Percentiles rank a stretch among this genome's conserved stretches.
phyloP scores from a whole-genome alignment of 2,329 filamentous ascomycete species.

The Penicillium expansum region DNA sequence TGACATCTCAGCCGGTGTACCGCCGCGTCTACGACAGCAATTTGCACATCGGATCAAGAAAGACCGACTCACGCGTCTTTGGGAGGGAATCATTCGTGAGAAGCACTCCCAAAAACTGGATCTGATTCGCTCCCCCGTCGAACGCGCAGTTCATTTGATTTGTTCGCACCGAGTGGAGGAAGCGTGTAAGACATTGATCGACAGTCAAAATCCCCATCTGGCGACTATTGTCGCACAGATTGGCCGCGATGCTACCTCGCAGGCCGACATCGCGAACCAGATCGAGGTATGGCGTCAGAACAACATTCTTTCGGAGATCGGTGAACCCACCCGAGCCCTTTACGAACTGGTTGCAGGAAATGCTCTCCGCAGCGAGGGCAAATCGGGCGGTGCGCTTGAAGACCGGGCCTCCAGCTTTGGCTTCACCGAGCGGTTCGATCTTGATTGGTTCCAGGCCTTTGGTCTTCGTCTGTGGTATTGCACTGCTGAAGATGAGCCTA shows the following conservation, averaged over 20 bases:
- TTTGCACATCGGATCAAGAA: slow-evolving; percentile 48
- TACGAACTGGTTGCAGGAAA: slow-evolving; percentile 90
- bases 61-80: slow-evolving; percentile 46
- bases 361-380: slow-evolving; percentile 76
- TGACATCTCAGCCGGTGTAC: slow-evolving; percentile 45
- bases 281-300: slow-evolving; percentile 79
- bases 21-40: slow-evolving; percentile 37
- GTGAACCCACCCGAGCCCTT: slow-evolving; percentile 75
- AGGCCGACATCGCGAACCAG: slow-evolving; percentile 74
- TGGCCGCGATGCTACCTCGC: slow-evolving; percentile 66
- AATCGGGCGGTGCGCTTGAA: slow-evolving; percentile 67
- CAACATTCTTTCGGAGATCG: slow-evolving; percentile 83
- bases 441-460: slow-evolving; percentile 94
- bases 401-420: slow-evolving; percentile 77
- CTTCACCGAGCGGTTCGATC: slow-evolving; percentile 76
- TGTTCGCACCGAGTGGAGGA: slow-evolving; percentile 76
- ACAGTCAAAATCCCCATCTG: slow-evolving; percentile 76
- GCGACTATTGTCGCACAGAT: slow-evolving; percentile 81
- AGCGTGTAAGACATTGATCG: slow-evolving; percentile 75
- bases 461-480: slow-evolving; percentile 89
- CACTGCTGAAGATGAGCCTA: slow-evolving; percentile 63
- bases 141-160: slow-evolving; percentile 78
- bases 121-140: slow-evolving; percentile 65
- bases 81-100: slow-evolving; percentile 50
- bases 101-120: slow-evolving; percentile 67